Evolutionary conservation across 345 rosid genomes (phyloP), one percentile per base, ranked within the genome.

Genomic region (Crucihimalaya himalaica): DNA sequence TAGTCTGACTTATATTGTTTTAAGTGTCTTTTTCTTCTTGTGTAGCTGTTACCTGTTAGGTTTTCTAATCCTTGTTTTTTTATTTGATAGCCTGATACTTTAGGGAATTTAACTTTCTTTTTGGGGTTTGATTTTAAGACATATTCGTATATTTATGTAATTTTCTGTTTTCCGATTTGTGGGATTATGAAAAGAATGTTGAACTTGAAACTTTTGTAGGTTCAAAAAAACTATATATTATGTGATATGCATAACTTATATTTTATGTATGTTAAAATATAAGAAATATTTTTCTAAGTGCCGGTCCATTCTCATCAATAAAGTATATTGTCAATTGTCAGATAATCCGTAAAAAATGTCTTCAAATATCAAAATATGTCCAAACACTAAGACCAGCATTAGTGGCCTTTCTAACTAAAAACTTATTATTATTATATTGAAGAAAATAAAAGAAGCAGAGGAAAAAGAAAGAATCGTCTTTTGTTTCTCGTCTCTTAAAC

Each of bases 31-130:
- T 40, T 52, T 50, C 31, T 51, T n/a, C 27, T 23, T 75, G 69
- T 67, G 79, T 76, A 76, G 79, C 37, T 60, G 54, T 58, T 66
- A 37, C 45, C 18, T 59, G 14, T 32, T 54, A 54, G 52, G 43
- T 47, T 31, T 35, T 60, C 46, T 61, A 37, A 27, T 68, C 16
- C 61, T 31, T 61, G 39, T 75, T 40, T 21, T 75, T 40, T 21
- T 42, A 28, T 39, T 5, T 45, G 43, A 39, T 47, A 34, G 50
- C 39, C 52, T 12, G 12, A 7, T 62, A 42, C 6, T 40, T 6
- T 40, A 5, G n/a, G 35, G 57, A 18, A 5, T n/a, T 43, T 50
- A 2, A 15, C 43, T 20, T 37, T 66, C 4, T 3, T 19, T 7
- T 21, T n/a, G n/a, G 48, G 14, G 29, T 75, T 60, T 32, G 20